Conservation (phyloP, 257 asterid genomes). For the Gynochthodes officinalis region DNA sequence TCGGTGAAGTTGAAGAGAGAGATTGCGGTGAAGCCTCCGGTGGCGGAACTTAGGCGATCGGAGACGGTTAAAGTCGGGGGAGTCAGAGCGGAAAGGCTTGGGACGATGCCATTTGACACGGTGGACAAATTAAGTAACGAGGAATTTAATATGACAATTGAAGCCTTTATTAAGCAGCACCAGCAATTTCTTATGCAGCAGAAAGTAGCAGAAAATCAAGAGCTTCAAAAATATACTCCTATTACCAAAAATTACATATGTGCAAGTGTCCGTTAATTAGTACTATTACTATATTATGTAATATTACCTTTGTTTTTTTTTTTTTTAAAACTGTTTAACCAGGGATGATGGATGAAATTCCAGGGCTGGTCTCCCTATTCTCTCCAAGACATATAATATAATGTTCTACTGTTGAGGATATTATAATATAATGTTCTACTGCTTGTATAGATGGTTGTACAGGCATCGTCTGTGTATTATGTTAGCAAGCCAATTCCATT, state of each 20-base stretch:
- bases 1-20: slow-evolving; percentile 66
- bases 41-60: slow-evolving; percentile 52
- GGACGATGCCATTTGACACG: slow-evolving; percentile 17
- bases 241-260: background rate
- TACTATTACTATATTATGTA: background rate
- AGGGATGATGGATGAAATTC: background rate
- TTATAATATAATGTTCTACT: background rate
- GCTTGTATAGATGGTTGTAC: slow-evolving; percentile 16
- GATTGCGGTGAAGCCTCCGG: slow-evolving; percentile 32
- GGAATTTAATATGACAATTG: slow-evolving; percentile 69
- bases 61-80: slow-evolving; percentile 39
- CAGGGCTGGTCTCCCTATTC: background rate
- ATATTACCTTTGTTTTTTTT: background rate
- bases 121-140: slow-evolving; percentile 66
- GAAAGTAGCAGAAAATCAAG: slow-evolving; percentile 20
- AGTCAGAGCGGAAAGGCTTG: slow-evolving; percentile 6
- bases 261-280: background rate
- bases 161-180: slow-evolving; percentile 52
- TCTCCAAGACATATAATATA: no score
- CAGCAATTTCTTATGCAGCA: slow-evolving; percentile 32
- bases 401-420: no score
- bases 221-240: slow-evolving; percentile 14
- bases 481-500: slow-evolving; percentile 19
- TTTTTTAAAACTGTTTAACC: background rate
- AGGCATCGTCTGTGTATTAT: slow-evolving; percentile 7